Evolutionary conservation across 495 filamentous ascomycete species (phyloP).

Genomic region (Hypoxylon trugodes): DNA sequence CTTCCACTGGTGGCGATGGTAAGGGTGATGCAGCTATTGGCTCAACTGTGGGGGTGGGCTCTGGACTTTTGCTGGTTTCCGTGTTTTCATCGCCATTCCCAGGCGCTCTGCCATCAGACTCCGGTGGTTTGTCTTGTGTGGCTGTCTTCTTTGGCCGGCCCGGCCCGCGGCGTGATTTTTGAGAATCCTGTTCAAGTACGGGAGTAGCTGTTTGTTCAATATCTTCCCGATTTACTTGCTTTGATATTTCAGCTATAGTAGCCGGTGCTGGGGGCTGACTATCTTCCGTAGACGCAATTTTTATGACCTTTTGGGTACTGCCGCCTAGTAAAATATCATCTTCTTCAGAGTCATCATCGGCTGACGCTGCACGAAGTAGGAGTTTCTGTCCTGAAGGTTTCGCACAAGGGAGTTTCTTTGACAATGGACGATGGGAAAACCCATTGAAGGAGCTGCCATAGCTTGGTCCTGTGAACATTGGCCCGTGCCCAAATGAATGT

Average conservation of each 20-base stretch:
- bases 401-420: conserved; percentile 9
- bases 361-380: conserved; percentile 4
- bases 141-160: conserved; percentile 14
- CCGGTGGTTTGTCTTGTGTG: conserved; percentile 1
- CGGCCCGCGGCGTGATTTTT: conserved; percentile 4
- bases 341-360: conserved; percentile 32
- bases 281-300: not conserved
- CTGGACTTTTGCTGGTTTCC: not conserved
- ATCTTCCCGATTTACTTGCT: not conserved
- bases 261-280: conserved; percentile 9
- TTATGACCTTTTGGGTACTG: conserved; percentile 3
- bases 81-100: not conserved
- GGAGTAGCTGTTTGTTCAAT: not conserved
- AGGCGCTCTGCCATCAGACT: not conserved
- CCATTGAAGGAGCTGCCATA: not conserved
- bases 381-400: conserved; percentile 13
- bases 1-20: not conserved
- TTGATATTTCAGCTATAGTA: not conserved
- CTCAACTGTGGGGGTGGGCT: not conserved
- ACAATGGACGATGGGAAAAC: not conserved
- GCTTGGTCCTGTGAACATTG: conserved; percentile 1
- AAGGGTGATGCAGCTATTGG: not conserved
- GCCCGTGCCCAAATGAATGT: conserved; percentile 4
- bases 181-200: not conserved
- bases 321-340: conserved; percentile 36